Conservation (phyloP, 208 protist species). For the Acanthamoeba healyi region DNA sequence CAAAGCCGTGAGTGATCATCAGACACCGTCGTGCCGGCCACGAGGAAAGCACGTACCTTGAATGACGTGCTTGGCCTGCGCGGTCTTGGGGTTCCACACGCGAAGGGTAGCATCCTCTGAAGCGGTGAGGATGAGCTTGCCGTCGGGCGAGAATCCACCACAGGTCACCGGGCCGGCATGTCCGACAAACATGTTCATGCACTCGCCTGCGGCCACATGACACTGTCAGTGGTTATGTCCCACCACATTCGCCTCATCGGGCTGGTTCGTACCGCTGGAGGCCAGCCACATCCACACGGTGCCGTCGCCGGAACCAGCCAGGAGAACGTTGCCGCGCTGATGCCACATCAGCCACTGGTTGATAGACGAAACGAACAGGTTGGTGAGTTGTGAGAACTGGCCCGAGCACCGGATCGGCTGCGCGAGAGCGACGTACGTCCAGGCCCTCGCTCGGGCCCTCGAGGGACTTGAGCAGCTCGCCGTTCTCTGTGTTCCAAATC, state of each 20-base stretch:
- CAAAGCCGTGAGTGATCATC: too few relatives aligned
- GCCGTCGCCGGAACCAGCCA: constrained; percentile 93
- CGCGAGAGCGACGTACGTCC: constrained; percentile 28
- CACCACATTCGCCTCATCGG: too few relatives aligned
- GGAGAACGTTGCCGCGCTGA: constrained; percentile 93
- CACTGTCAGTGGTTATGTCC: too few relatives aligned
- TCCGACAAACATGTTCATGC: constrained; percentile 95
- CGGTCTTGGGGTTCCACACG: constrained; percentile 95
- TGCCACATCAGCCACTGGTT: constrained; percentile 93
- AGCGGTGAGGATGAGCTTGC: constrained; percentile 94
- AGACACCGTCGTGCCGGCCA: too few relatives aligned
- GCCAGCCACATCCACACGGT: constrained; percentile 96
- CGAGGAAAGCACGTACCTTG: too few relatives aligned
- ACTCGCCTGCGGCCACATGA: constrained; percentile 94
- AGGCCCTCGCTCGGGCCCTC: constrained; percentile 84
- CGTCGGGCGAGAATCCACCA: constrained; percentile 92
- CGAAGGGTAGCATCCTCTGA: constrained; percentile 94
- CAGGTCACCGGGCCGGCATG: constrained; percentile 93
- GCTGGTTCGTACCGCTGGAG: not conserved
- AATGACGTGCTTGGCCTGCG: constrained; percentile 34
- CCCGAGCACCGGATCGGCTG: not conserved
- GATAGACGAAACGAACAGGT: not conserved
- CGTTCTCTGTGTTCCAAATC: constrained; percentile 90
- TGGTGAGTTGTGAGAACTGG: not conserved
- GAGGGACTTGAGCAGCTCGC: constrained; percentile 86